Base-by-base conservation (phyloP, 2,329 filamentous ascomycete genomes). In the Aurifilum marmelostoma region DNA sequence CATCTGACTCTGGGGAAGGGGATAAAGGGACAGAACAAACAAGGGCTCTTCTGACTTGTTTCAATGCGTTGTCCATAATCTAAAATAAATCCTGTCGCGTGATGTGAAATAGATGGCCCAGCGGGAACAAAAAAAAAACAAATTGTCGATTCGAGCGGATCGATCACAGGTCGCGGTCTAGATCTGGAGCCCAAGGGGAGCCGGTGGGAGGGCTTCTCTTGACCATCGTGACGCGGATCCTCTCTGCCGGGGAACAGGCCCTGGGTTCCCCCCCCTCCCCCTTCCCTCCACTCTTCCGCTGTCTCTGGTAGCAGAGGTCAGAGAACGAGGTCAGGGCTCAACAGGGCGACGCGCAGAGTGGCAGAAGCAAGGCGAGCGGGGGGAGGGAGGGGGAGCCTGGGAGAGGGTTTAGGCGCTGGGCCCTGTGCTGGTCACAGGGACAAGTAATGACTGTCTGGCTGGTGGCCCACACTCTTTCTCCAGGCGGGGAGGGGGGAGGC, bases 161-260 rank as follows among this genome's bases (percentile, higher is more conserved):
- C 37, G 39, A 50, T 50, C 41, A 47, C 24, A 47, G 61, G 37
- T 47, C 24, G 65, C 58, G 41, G 58, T 65, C 47, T 43, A 58
- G 50, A 41, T 65, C 47, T 41, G 21, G 32, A 34, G 47, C 47
- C 29, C 43, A 52, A n/a, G 47, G 41, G 29, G 8, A 8, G 2
- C 8, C 12, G 12, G n/a, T n/a, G 7, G n/a, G 12, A 52, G 39
- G 34, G 34, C 1, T 16, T 8, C 2, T 27, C n/a, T 29, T 50
- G 67, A 66, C 66, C 69, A 70, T 67, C 67, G 69, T 71, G 69
- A 71, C 69, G 69, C 64, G 61, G 61, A 56, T 52, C 68, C 50
- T 63, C 50, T 63, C 65, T 54, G 64, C 67, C 64, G 69, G 69
- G 69, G 67, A 69, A 66, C 62, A 68, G 67, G 69, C 52, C 61